Percentiles rank a stretch among this genome's conserved stretches.
These are phyloP conservation scores for Ceratocystiopsis minuta DNA, from an alignment of 2,329 filamentous ascomycete species.

Conservation along the genomic window DNA sequence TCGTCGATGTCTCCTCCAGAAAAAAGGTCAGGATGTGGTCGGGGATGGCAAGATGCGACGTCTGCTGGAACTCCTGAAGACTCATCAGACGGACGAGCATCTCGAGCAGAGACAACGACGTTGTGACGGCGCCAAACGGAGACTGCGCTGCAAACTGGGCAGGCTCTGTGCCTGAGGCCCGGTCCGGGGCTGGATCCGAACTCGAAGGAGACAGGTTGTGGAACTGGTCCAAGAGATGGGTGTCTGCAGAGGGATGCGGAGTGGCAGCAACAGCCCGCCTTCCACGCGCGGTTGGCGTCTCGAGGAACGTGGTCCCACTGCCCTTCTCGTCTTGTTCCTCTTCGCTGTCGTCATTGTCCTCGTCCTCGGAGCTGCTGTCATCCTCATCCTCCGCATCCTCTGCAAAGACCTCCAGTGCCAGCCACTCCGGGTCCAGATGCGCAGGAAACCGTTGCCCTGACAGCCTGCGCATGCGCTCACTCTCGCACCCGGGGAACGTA, in stretches of 20 bases:
- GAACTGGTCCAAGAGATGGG: conserved; percentile 22
- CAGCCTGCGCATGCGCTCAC: no score
- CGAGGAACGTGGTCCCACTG: neutral
- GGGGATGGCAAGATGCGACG: conserved; percentile 72
- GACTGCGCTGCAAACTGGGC: conserved; percentile 21
- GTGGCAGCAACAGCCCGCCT: no score
- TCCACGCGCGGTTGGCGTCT: conserved; percentile 5
- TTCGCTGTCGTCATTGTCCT: conserved; percentile 28
- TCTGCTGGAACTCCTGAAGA: conserved; percentile 82
- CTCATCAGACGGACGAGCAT: conserved; percentile 74
- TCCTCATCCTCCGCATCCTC: conserved; percentile 26
- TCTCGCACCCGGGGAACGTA: no score
- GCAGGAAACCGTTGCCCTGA: conserved; percentile 42
- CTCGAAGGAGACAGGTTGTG: conserved; percentile 13
- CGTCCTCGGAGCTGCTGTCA: conserved; percentile 6
- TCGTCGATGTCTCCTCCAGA: conserved; percentile 42
- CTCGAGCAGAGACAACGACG: conserved; percentile 59
- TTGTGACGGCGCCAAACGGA: conserved; percentile 33
- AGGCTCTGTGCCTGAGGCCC: neutral
- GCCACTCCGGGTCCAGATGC: conserved; percentile 75
- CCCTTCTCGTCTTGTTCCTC: conserved; percentile 11
- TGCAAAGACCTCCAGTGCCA: conserved; percentile 71
- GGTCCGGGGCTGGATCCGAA: neutral
- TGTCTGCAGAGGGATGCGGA: conserved; percentile 16
- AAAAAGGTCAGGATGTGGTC: conserved; percentile 86